Conservation (phyloP, 2,329 filamentous ascomycete species). For the Alternaria postmessia region DNA sequence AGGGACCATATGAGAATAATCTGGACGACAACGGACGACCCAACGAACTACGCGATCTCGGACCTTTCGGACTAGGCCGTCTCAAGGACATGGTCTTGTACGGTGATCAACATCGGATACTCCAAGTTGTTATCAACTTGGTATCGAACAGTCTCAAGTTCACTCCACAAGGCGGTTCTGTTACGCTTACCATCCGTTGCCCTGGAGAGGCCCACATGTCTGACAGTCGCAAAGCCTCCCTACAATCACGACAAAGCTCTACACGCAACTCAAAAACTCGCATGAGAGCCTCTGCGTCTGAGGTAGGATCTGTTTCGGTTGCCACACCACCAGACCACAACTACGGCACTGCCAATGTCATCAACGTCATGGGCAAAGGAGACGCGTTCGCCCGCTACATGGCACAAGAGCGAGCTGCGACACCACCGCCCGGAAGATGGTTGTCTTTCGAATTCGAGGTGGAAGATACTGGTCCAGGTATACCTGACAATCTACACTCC, state of each 20-base stretch:
- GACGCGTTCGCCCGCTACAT: constrained; percentile 46
- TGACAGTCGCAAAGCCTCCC: constrained; percentile 56
- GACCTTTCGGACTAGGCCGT: constrained; percentile 71
- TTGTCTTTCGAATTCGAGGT: constrained; percentile 87
- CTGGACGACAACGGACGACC: constrained; percentile 48
- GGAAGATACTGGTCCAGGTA: constrained; percentile 86
- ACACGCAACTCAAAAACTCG: constrained; percentile 46
- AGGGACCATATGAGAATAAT: constrained; percentile 59
- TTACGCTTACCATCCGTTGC: constrained; percentile 79
- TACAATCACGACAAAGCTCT: constrained; percentile 54
- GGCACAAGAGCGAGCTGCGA: constrained; percentile 47
- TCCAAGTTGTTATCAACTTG: constrained; percentile 93
- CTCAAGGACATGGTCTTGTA: constrained; percentile 87
- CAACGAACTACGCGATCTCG: constrained; percentile 64
- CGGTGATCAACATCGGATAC: constrained; percentile 90
- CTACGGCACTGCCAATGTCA: constrained; percentile 54
- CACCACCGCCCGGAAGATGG: constrained; percentile 68
- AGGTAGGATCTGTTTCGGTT: constrained; percentile 40
- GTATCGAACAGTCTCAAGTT: constrained; percentile 94
- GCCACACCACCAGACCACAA: constrained; percentile 33
- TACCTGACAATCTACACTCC: constrained; percentile 77
- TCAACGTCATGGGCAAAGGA: constrained; percentile 54
- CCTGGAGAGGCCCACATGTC: constrained; percentile 63
- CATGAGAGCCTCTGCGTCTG: constrained; percentile 42
- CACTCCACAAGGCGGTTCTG: constrained; percentile 77